Conservation (phyloP, 108 stramenopile genomes). For the Skeletonema potamos region DNA sequence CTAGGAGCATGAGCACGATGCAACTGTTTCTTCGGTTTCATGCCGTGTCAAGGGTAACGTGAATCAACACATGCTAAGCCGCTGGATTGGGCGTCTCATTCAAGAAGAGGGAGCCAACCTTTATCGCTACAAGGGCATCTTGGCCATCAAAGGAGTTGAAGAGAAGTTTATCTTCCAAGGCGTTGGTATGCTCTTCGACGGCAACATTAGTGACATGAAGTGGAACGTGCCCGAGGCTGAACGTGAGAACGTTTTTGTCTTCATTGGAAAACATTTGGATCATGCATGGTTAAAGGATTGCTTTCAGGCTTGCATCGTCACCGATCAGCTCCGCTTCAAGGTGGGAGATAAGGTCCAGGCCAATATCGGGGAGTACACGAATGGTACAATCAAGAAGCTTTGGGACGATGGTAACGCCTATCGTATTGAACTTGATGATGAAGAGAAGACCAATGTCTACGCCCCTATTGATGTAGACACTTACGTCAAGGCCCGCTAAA, state of each 20-base stretch:
- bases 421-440: slow-evolving; percentile 61
- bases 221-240: slow-evolving; percentile 58
- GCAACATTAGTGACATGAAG: slow-evolving; percentile 36
- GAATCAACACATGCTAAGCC: slow-evolving; percentile 54
- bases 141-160: slow-evolving; percentile 82
- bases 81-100: slow-evolving; percentile 76
- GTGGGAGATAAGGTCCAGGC: slow-evolving; percentile 64
- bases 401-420: slow-evolving; percentile 91
- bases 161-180: slow-evolving; percentile 95
- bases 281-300: slow-evolving; percentile 52
- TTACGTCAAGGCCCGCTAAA: slow-evolving; percentile 53
- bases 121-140: slow-evolving; percentile 93
- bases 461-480: slow-evolving; percentile 80
- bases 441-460: slow-evolving; percentile 62
- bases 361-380: slow-evolving; percentile 55
- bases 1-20: slow-evolving; percentile 75
- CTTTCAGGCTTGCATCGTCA: slow-evolving; percentile 69
- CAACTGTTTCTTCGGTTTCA: slow-evolving; percentile 64
- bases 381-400: slow-evolving; percentile 54
- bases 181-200: slow-evolving; percentile 88
- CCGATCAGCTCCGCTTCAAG: slow-evolving; percentile 56
- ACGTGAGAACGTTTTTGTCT: slow-evolving; percentile 78
- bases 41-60: slow-evolving; percentile 67
- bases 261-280: slow-evolving; percentile 90
- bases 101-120: slow-evolving; percentile 83